Evolutionary conservation across 2,329 filamentous ascomycete genomes (phyloP), one percentile per base, ranked within the genome.

Genomic region (Colletotrichum simmondsii): DNA sequence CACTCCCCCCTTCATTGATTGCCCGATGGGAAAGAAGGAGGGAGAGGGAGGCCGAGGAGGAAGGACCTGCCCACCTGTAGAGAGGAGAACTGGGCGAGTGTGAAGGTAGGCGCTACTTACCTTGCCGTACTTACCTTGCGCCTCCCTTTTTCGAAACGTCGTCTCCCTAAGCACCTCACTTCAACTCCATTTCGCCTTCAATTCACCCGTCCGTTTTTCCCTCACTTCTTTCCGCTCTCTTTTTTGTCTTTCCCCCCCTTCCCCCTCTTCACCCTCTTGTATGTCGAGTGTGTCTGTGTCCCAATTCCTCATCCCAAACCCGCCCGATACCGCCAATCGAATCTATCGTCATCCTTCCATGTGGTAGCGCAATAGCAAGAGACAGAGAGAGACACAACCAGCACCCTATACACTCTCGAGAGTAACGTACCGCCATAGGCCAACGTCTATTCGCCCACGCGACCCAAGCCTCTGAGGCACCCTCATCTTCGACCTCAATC

Each of bases 111-210:
- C 32, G 12, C 16, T 16, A 70, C 53, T 59, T 37, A 49, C 64
- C 35, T 63, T 65, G 53, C 56, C 65, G 37, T 35, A 12, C 32
- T 35, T 35, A 35, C 32, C 35, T 63, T 65, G 59, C 61, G 69
- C 65, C 65, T 66, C 69, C 70, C 70, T 64, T 65, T 58, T 60
- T 53, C 59, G 66, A 72, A 69, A 65, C 66, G 60, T 56, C 66
- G 59, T 64, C 65, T 69, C 58, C 19, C 58, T 42, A 46, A 52
- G 19, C 32, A 35, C 32, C 32, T 37, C 54, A 19, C 24, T 70
- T 59, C 70, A 56, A 32, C 32, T 32, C 58, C 58, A 59, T 70
- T 60, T 54, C 32, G 19, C 22, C 26, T 65, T 54, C 70, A 32
- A 61, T 65, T 72, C 60, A 61, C 37, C 53, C 58, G 59, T 16